phyloP scores from a whole-genome alignment of 164 flowering plant species.

The Nelumbo lutea region DNA sequence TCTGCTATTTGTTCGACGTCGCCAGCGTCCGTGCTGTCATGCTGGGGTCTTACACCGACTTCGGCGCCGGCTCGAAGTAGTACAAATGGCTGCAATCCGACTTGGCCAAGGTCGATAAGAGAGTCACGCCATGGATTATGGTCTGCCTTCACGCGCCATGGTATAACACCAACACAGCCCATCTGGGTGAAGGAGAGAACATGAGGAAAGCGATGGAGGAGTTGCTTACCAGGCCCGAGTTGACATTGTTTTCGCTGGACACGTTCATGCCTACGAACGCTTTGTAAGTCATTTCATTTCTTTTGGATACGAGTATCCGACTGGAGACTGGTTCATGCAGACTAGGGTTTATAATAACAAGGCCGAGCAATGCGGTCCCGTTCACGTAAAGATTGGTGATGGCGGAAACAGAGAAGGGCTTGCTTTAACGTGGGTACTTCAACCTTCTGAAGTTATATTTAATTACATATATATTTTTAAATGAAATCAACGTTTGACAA shows the following conservation, averaged over 20 bases:
- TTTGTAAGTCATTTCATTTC: constrained; percentile 11
- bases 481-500: too few relatives aligned
- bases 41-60: constrained; percentile 83
- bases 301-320: background rate
- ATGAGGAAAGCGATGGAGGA: constrained; percentile 78
- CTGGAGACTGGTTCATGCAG: constrained; percentile 27
- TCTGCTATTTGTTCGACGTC: constrained; percentile 75
- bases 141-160: constrained; percentile 28
- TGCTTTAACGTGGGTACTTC: constrained; percentile 44
- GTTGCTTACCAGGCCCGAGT: constrained; percentile 10
- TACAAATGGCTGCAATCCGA: constrained; percentile 67
- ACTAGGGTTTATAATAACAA: constrained; percentile 53
- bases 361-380: constrained; percentile 60
- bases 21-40: constrained; percentile 65
- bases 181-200: constrained; percentile 77
- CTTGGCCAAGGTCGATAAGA: constrained; percentile 48
- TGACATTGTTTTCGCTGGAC: constrained; percentile 48
- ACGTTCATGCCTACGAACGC: too few relatives aligned
- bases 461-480: background rate
- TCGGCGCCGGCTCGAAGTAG: constrained; percentile 48
- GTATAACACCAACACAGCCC: constrained; percentile 66
- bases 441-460: background rate
- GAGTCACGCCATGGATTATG: constrained; percentile 68
- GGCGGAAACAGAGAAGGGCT: constrained; percentile 95
- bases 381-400: constrained; percentile 39